Evolutionary conservation across 2,329 filamentous ascomycete genomes (phyloP).

Genomic region (Cladosporium sp.): DNA sequence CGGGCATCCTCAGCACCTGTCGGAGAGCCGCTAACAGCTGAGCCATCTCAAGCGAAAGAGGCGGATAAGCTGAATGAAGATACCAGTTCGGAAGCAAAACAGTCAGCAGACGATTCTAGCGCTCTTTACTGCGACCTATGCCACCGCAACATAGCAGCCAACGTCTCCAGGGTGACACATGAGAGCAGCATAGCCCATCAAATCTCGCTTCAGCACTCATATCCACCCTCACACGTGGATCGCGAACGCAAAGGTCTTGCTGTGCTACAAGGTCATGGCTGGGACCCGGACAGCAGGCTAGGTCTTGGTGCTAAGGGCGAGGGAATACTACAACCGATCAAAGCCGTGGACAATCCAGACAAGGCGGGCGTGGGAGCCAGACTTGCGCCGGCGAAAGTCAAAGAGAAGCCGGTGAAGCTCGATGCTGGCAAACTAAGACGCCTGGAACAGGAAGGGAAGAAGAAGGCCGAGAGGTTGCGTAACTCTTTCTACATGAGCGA

Average conservation of each 20-base stretch:
- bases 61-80: background rate
- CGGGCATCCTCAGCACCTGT: slow-evolving; percentile 16
- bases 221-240: slow-evolving; percentile 72
- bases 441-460: slow-evolving; percentile 60
- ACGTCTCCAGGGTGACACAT: slow-evolving; percentile 45
- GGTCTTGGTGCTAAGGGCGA: slow-evolving; percentile 70
- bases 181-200: slow-evolving; percentile 70
- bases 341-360: slow-evolving; percentile 70
- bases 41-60: slow-evolving; percentile 5
- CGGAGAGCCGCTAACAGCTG: background rate
- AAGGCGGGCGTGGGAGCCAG: slow-evolving; percentile 70
- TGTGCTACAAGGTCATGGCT: slow-evolving; percentile 68
- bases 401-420: slow-evolving; percentile 53
- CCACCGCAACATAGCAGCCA: slow-evolving; percentile 36
- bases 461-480: slow-evolving; percentile 53
- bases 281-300: slow-evolving; percentile 70
- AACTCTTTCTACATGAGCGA: slow-evolving; percentile 72
- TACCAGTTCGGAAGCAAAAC: slow-evolving; percentile 9
- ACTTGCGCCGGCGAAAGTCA: slow-evolving; percentile 56
- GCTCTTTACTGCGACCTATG: slow-evolving; percentile 39
- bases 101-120: background rate
- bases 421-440: slow-evolving; percentile 72
- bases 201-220: slow-evolving; percentile 67
- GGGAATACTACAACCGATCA: slow-evolving; percentile 76
- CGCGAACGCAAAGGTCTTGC: slow-evolving; percentile 69